phyloP scores from a whole-genome alignment of 495 filamentous ascomycete genomes.

The Mycothermus thermophilus region DNA sequence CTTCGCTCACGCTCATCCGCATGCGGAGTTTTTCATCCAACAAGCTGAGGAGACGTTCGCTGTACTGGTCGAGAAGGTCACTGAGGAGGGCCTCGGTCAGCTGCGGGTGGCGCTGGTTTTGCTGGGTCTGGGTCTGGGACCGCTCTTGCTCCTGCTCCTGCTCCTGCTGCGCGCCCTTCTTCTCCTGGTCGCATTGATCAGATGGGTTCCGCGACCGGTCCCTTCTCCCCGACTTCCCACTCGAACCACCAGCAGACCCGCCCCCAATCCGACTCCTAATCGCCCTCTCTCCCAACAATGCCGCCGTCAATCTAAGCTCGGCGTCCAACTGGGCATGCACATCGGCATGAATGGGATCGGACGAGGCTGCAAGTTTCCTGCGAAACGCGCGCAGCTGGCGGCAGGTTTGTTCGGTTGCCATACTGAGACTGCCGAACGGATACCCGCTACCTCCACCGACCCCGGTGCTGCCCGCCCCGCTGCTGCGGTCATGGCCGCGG shows the following conservation, averaged over 20 bases:
- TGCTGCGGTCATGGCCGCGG: background rate
- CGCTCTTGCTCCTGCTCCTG: background rate
- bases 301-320: conserved; percentile 62
- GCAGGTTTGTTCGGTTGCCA: conserved; percentile 67
- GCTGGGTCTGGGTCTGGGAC: too few species aligned
- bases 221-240: too few species aligned
- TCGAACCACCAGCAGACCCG: too few species aligned
- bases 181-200: too few species aligned
- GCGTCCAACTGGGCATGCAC: conserved; percentile 60
- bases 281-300: conserved; percentile 49
- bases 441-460: conserved; percentile 9
- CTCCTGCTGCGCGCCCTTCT: background rate
- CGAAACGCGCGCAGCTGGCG: conserved; percentile 69
- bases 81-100: conserved; percentile 44
- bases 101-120: too few species aligned
- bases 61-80: conserved; percentile 56
- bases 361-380: conserved; percentile 57
- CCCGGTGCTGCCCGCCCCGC: background rate
- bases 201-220: too few species aligned
- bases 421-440: conserved; percentile 52
- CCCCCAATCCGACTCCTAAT: too few species aligned
- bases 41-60: conserved; percentile 53
- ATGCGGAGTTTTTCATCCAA: conserved; percentile 54
- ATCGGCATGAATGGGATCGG: conserved; percentile 48
- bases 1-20: conserved; percentile 15